These are phyloP conservation scores for Suillus lakei DNA, from an alignment of 768 basidiomycete species.

Conservation along the genomic window DNA sequence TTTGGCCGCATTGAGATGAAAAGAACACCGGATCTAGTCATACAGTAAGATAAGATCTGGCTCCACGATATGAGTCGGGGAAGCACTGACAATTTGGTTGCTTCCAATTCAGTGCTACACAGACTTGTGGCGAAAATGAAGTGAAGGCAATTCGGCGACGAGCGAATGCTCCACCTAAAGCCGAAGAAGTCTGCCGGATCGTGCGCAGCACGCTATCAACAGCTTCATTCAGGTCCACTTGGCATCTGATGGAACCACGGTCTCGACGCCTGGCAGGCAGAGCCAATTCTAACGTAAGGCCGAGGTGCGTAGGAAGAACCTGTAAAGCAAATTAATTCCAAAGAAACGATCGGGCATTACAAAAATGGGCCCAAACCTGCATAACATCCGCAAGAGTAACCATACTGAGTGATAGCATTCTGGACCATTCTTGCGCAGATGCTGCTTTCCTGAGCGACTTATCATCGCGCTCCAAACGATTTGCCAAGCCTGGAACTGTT, in stretches of 20 bases:
- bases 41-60: constrained; percentile 8
- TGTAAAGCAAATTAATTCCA: constrained; percentile 33
- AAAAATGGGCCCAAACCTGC: constrained; percentile 51
- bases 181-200: constrained; percentile 71
- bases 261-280: constrained; percentile 60
- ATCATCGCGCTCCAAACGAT: constrained; percentile 48
- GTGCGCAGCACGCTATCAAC: constrained; percentile 86
- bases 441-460: constrained; percentile 35
- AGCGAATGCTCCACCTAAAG: constrained; percentile 51
- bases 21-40: constrained; percentile 92
- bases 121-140: constrained; percentile 89
- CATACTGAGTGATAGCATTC: constrained; percentile 57
- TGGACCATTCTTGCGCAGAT: constrained; percentile 50
- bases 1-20: constrained; percentile 83
- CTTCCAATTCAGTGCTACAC: constrained; percentile 96
- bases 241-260: constrained; percentile 51
- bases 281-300: constrained; percentile 84
- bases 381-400: constrained; percentile 76
- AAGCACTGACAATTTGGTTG: constrained; percentile 91
- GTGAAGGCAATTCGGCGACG: constrained; percentile 89
- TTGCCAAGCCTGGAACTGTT: constrained; percentile 78
- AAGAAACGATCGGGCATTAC: constrained; percentile 12
- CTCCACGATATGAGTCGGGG: constrained; percentile 3
- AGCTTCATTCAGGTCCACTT: constrained; percentile 75
- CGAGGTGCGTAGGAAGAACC: constrained; percentile 64